Base-by-base conservation (phyloP, 176 grass and related monocot species). In the Oryza longistaminata region DNA sequence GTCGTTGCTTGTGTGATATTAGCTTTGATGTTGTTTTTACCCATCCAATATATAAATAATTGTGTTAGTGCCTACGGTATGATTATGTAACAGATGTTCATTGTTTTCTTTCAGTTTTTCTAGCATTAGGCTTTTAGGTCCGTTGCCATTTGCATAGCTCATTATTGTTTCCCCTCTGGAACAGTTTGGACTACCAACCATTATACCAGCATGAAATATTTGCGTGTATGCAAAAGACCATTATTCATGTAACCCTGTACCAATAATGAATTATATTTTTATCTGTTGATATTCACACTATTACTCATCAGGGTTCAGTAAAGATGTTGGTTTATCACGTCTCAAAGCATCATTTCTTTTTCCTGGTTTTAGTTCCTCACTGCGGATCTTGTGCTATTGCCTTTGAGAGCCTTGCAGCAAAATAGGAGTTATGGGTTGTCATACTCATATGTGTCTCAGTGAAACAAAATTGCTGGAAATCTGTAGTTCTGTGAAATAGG, bases 1-100 rank as follows among this genome's bases (percentile, higher is more conserved):
- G 24, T 49, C 46, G 0, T 49, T 49, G 44, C 44, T 46, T 3
- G 10, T 46, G 11, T 12, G 10, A 46, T 46, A 12, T 46, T 66
- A 50, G 24, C 70, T n/a, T 11, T 42, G 33, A 39, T 81, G 42
- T 5, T 53, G 67, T 49, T 71, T 33, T 40, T 17, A 49, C 67
- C 11, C 17, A 37, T 66, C 25, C 19, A 50, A 43, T 46, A 46
- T 24, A 70, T 25, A 71, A 61, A 42, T 44, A 77, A 0, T 15
- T 75, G 27, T 31, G 40, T 64, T 65, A 75, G 42, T 85, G 66
- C 19, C 11, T 45, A 70, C n/a, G 13, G 14, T 81, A 70, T 58
- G 35, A 48, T 34, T 34, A 35, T 43, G 11, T n/a, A 73, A 6
- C 49, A 68, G 13, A 46, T 12, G 44, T 46, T 46, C 44, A 46